Evolutionary conservation across 176 grass and related monocot genomes (phyloP).

Genomic region (Triticum urartu): DNA sequence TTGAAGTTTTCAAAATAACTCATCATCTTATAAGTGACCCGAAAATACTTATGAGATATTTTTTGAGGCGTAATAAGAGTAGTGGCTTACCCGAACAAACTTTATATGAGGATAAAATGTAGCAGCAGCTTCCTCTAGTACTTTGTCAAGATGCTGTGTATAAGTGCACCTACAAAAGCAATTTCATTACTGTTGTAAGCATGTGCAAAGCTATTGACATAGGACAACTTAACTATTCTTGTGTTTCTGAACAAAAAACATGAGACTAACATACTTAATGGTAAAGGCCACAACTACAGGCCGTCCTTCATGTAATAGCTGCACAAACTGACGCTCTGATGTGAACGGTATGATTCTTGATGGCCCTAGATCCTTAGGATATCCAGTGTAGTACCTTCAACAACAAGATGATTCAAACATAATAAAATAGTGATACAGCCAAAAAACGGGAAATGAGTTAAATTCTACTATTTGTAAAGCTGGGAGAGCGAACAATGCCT

Average conservation of each 20-base stretch:
- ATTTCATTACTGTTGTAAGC: conserved; percentile 22
- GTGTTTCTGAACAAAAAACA: conserved; percentile 2
- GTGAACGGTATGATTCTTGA: conserved; percentile 83
- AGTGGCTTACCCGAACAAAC: conserved; percentile 68
- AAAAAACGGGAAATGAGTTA: background rate
- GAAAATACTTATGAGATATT: background rate
- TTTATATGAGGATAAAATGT: conserved; percentile 77
- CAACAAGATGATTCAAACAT: conserved; percentile 12
- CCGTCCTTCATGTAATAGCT: conserved; percentile 73
- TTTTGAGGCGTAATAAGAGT: background rate
- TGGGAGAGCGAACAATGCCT: background rate
- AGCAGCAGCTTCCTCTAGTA: conserved; percentile 83
- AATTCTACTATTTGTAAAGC: background rate
- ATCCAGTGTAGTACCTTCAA: conserved; percentile 90
- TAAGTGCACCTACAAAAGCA: conserved; percentile 64
- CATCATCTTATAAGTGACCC: background rate
- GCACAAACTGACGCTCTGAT: conserved; percentile 82
- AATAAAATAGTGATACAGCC: background rate
- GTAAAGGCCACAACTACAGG: conserved; percentile 93
- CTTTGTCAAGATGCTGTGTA: conserved; percentile 82
- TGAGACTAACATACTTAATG: conserved; percentile 58
- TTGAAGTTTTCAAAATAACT: background rate
- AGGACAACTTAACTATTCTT: background rate
- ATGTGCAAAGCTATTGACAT: background rate
- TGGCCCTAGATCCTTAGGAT: conserved; percentile 82